These are phyloP conservation scores for Zoysia japonica DNA, from an alignment of 176 grass and related monocot genomes.

Conservation along the genomic window DNA sequence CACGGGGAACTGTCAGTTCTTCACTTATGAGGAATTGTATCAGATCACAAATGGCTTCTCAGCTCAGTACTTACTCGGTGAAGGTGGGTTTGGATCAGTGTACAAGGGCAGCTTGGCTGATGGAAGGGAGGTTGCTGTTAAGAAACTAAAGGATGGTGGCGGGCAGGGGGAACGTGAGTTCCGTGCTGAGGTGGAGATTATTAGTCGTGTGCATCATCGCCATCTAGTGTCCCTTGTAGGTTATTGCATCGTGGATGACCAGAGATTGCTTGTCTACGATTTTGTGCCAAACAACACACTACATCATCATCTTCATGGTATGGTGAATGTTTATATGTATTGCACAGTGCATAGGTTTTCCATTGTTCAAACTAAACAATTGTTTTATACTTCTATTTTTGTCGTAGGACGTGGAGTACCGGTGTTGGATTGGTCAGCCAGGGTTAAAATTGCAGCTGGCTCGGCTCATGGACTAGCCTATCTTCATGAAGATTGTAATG, in stretches of 20 bases:
- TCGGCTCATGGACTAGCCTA: slow-evolving; percentile 90
- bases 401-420: slow-evolving; percentile 51
- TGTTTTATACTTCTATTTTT: slow-evolving; percentile 1
- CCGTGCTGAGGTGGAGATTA: slow-evolving; percentile 95
- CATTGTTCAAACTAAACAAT: neutral
- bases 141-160: slow-evolving; percentile 72
- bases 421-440: slow-evolving; percentile 82
- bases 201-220: slow-evolving; percentile 90
- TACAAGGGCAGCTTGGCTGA: slow-evolving; percentile 85
- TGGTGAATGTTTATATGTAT: slow-evolving; percentile 15
- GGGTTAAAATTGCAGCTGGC: slow-evolving; percentile 85
- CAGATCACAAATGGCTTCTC: slow-evolving; percentile 84
- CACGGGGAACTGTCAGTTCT: slow-evolving; percentile 62
- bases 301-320: slow-evolving; percentile 95
- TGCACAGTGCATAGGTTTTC: neutral
- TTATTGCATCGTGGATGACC: slow-evolving; percentile 78
- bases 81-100: slow-evolving; percentile 93
- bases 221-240: slow-evolving; percentile 97
- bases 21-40: slow-evolving; percentile 69
- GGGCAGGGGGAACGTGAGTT: slow-evolving; percentile 94
- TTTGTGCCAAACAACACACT: slow-evolving; percentile 87
- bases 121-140: slow-evolving; percentile 84
- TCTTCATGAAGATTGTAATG: slow-evolving; percentile 98
- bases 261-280: slow-evolving; percentile 90
- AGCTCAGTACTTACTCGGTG: slow-evolving; percentile 74